Percentiles rank a stretch among this genome's conserved stretches.
These are phyloP conservation scores for Puccinia horiana DNA, from an alignment of 1,284 basidiomycete species.

Conservation along the genomic window DNA sequence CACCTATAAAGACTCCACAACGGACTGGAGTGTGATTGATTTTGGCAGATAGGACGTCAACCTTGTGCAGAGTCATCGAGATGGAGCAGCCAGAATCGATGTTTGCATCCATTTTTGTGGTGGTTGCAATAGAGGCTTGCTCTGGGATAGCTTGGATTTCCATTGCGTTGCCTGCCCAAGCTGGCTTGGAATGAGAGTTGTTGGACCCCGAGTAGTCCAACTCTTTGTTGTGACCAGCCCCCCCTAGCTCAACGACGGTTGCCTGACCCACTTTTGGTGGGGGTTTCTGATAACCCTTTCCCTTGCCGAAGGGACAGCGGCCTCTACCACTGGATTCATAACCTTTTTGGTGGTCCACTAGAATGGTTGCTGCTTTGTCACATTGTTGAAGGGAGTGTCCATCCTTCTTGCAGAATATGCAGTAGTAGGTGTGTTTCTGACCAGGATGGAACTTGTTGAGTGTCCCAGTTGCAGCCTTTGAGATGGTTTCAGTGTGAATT, in stretches of 20 bases:
- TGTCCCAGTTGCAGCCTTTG: not conserved
- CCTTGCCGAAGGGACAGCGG: too few species aligned
- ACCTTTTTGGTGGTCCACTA: not conserved
- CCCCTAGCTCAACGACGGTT: not conserved
- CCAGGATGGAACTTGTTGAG: not conserved
- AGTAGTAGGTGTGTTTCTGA: too few species aligned
- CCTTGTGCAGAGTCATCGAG: not conserved
- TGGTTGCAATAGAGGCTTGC: too few species aligned
- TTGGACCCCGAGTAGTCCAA: too few species aligned
- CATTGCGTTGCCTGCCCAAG: too few species aligned
- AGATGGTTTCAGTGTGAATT: not conserved
- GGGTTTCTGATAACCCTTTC: not conserved
- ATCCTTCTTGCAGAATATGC: not conserved
- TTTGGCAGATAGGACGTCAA: too few species aligned
- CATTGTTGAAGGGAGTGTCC: not conserved
- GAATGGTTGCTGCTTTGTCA: not conserved
- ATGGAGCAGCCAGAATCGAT: not conserved
- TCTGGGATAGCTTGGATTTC: too few species aligned
- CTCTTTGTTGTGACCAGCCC: not conserved
- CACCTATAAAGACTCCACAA: too few species aligned
- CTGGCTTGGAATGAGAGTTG: too few species aligned
- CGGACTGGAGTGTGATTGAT: too few species aligned
- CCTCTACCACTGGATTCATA: not conserved
- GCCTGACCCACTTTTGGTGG: not conserved
- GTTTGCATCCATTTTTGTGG: not conserved